These are phyloP conservation scores for Dothideomycetes sp. DNA, from an alignment of 2,329 filamentous ascomycete genomes.

Conservation along the genomic window DNA sequence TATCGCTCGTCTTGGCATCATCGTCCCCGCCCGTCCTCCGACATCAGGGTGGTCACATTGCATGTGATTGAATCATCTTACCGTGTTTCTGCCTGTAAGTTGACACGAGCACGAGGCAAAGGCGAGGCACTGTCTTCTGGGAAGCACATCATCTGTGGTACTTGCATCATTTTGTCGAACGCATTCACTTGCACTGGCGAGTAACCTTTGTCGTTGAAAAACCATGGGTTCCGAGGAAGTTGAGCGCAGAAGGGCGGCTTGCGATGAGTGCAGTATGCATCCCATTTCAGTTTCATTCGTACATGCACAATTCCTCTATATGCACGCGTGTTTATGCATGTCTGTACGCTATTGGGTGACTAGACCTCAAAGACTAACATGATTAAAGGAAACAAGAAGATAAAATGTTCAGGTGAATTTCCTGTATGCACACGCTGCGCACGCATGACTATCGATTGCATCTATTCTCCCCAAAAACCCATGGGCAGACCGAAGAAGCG, in stretches of 20 bases:
- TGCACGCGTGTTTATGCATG: not conserved
- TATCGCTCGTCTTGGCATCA: not conserved
- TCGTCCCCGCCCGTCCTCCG: not conserved
- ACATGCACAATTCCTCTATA: not conserved
- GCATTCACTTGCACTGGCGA: not conserved
- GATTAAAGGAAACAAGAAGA: constrained; percentile 32
- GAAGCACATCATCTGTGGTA: no score
- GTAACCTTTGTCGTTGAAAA: not conserved
- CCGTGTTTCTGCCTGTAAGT: no score
- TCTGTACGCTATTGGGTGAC: no score
- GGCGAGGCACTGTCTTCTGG: no score
- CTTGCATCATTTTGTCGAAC: not conserved
- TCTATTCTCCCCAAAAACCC: constrained; percentile 36
- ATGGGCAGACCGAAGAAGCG: constrained; percentile 43
- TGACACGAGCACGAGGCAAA: no score
- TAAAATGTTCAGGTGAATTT: constrained; percentile 36
- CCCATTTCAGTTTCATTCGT: not conserved
- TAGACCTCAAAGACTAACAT: no score
- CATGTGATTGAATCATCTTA: no score
- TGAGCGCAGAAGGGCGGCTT: constrained; percentile 17
- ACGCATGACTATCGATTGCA: constrained; percentile 28
- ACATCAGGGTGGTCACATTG: no score
- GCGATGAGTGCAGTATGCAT: constrained; percentile 29
- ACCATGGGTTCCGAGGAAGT: not conserved
- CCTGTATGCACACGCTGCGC: constrained; percentile 32